Base-by-base conservation (phyloP, 345 rosid genomes). In the Lepidium africanum region DNA sequence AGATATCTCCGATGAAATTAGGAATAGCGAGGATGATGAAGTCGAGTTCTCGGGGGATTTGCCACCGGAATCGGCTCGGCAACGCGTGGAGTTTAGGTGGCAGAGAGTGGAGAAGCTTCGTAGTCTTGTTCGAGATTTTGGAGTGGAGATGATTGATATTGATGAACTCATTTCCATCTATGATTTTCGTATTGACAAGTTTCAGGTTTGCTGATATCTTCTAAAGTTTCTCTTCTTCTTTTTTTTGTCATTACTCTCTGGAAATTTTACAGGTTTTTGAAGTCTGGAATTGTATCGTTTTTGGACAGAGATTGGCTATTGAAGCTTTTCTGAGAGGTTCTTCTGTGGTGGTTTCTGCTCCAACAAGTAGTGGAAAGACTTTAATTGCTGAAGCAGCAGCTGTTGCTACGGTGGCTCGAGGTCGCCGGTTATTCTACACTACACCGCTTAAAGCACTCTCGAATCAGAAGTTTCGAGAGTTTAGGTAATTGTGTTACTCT, bases 401-500 rank as follows among this genome's bases (percentile, higher is more conserved):
- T 42, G 90, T 88, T 63, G 89, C 97, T 36, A 88, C 97, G 0
- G 90, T 93, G 6, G 92, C 97, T 14, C 77, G 87, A 72, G 86
- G 90, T 62, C 88, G 89, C 59, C 81, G 98, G 10, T 71, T 93
- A 71, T 88, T 93, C 54, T 93, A 90, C 57, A 93, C 97, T 30
- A 93, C 98, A 27, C 98, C 98, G 4, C 97, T 93, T 47, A 93
- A 93, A 83, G 98, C 98, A 4, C 83, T 93, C 58, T 93, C 98
- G 16, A 93, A 93, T 75, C 98, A 93, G 82, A 93, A 93, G 83
- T 86, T 90, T 75, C 94, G 97, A 19, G 96, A 93, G 84, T 87
- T 93, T 75, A 84, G 90, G 97, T 91, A 71, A 19, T 79, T 47
- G 14, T 59, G 21, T 58, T 64, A 21, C 23, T 10, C 1, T 35